Conservation (phyloP, 306 rosid genomes). For the Rosa persica region DNA sequence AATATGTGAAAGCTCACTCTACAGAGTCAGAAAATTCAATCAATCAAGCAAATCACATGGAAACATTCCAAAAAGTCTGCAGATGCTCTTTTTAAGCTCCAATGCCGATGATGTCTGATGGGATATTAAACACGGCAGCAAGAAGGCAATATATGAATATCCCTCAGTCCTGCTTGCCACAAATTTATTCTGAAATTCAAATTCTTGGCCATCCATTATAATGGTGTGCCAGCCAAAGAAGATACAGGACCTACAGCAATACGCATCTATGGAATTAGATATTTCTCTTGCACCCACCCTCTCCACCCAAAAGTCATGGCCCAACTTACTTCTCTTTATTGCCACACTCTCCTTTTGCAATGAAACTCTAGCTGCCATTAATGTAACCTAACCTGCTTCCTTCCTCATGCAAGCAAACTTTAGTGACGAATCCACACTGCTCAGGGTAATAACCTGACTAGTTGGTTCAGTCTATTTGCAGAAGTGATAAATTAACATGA, state of each 20-base stretch:
- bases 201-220: not conserved
- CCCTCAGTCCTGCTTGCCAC: not conserved
- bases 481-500: not conserved
- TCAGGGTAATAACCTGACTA: not conserved
- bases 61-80: not conserved
- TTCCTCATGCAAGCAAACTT: not conserved
- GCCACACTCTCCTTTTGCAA: not conserved
- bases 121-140: not conserved
- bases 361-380: not conserved
- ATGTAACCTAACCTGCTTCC: not conserved
- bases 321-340: not conserved
- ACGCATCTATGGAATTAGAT: not conserved
- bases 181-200: not conserved
- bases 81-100: not conserved
- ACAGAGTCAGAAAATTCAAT: not conserved
- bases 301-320: not conserved
- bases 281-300: not conserved
- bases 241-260: not conserved
- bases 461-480: not conserved
- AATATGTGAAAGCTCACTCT: not conserved
- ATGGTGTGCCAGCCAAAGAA: not conserved
- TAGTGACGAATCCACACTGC: not conserved
- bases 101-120: not conserved
- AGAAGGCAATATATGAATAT: not conserved
- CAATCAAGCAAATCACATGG: not conserved